Percentiles rank a stretch among this genome's conserved stretches.
Evolutionary conservation across 2,329 filamentous ascomycete species (phyloP).

Genomic region (Fusarium pseudocircinatum): DNA sequence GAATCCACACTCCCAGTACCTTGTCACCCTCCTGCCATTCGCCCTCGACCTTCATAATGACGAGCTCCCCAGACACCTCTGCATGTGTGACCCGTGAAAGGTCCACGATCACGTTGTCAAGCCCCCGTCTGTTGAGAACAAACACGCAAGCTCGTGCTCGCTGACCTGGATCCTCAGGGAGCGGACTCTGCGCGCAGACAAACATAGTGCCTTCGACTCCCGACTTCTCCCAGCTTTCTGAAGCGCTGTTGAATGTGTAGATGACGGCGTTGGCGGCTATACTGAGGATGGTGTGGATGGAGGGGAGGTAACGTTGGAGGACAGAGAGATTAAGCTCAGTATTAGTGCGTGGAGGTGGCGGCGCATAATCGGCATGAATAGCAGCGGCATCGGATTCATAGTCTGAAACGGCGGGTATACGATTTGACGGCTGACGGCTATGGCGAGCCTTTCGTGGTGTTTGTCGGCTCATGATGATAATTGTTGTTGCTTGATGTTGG

Average conservation of each 20-base stretch:
- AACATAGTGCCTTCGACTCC: constrained; percentile 90
- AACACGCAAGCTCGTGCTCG: constrained; percentile 67
- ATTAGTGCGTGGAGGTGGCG: constrained; percentile 72
- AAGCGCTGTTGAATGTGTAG: constrained; percentile 77
- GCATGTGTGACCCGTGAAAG: constrained; percentile 70
- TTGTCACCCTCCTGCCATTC: constrained; percentile 50
- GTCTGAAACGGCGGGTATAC: constrained; percentile 60
- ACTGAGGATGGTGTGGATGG: constrained; percentile 76
- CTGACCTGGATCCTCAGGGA: constrained; percentile 48
- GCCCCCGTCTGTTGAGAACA: constrained; percentile 75
- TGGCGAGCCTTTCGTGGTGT: constrained; percentile 55
- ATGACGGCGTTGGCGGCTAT: constrained; percentile 88
- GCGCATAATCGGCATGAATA: constrained; percentile 51
- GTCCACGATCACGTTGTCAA: constrained; percentile 76
- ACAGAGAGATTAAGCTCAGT: constrained; percentile 89
- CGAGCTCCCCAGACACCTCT: constrained; percentile 67
- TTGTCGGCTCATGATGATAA: constrained; percentile 54
- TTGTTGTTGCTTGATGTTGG: constrained; percentile 22
- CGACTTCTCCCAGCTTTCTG: constrained; percentile 82
- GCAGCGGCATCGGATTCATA: constrained; percentile 73
- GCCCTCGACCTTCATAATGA: constrained; percentile 58
- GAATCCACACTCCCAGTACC: constrained; percentile 65
- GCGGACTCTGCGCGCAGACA: constrained; percentile 72
- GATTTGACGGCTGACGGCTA: constrained; percentile 53
- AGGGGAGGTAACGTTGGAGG: constrained; percentile 81